Evolutionary conservation across 192 early-diverging fungal genomes (phyloP), one percentile per base, ranked within the genome.

Genomic region (Haplosporangium gracile): DNA sequence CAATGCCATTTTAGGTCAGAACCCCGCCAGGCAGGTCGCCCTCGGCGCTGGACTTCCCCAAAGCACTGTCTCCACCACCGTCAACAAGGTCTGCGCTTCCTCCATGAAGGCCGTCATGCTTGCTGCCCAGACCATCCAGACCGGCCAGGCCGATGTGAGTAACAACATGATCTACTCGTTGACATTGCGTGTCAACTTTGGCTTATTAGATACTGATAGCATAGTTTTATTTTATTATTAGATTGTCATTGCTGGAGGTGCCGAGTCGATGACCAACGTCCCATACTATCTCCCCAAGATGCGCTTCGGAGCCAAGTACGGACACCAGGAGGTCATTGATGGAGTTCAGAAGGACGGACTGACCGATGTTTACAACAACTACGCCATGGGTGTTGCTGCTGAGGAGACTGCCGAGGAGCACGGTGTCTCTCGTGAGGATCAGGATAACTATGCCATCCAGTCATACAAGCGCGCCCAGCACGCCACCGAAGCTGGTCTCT

Each of bases 81-180:
- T 97, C 79, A 96, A 95, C 90, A 96, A 96, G 88, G 95, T 96
- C 39, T 97, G 96, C 73, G 95, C 96, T 22, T 95, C 94, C 42
- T 95, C 94, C 18, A 94, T 97, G 94, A 96, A 97, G 83, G 95
- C 96, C 13, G 90, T 95, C 45, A 88, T 92, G 60, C 90, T 96
- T 51, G 95, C 92, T 70, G 95, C 94, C 38, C 94, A 95, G 88
- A 89, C 93, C 18, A 96, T 97, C 86, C 89, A 93, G 71, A 90
- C 93, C 29, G 96, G 95, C 74, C 90, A 94, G 57, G 92, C 89
- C 24, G 93, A 96, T 72, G 92, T 95, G 75, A 87, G 85, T 77
- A 36, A 15, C n/a, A 42, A 9, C 11, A 3, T 9, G 29, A 15
- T 65, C 11, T 32, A 0, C 26, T 42, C 32, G 2, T 39, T 1